phyloP scores from a whole-genome alignment of 257 asterid species.

The Przewalskia tangutica region DNA sequence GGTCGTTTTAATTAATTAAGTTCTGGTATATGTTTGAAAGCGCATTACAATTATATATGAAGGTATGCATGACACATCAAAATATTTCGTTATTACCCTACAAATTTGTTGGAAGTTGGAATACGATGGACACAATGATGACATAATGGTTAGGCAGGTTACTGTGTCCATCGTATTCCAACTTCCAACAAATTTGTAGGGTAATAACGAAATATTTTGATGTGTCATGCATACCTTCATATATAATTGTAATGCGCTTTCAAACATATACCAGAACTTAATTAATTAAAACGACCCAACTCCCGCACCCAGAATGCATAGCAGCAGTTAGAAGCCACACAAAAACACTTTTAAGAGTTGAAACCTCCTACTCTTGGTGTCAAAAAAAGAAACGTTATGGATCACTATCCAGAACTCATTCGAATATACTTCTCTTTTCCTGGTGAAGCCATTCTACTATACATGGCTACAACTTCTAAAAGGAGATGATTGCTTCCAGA shows the following conservation, averaged over 20 bases:
- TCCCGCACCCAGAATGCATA: background rate
- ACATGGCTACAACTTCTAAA: background rate
- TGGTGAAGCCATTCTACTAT: background rate
- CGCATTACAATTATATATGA: background rate
- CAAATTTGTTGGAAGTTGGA: background rate
- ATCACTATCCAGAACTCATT: background rate
- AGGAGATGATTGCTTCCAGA: background rate
- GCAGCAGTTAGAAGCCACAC: background rate
- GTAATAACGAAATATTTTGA: background rate
- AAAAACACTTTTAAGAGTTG: background rate
- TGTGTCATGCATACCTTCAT: background rate
- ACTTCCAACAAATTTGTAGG: background rate
- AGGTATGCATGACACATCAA: background rate
- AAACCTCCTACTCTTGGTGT: background rate
- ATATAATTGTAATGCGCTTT: background rate
- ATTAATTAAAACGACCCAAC: background rate
- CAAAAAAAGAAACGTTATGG: background rate
- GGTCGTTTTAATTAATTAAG: background rate
- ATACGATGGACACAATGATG: background rate
- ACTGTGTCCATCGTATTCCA: background rate
- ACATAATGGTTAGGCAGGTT: too few relatives aligned
- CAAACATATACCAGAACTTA: background rate
- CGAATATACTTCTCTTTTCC: background rate
- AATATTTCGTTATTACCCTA: background rate
- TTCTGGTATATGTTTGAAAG: background rate